Evolutionary conservation across 768 basidiomycete species (phyloP).

Genomic region (Mycena crocata): DNA sequence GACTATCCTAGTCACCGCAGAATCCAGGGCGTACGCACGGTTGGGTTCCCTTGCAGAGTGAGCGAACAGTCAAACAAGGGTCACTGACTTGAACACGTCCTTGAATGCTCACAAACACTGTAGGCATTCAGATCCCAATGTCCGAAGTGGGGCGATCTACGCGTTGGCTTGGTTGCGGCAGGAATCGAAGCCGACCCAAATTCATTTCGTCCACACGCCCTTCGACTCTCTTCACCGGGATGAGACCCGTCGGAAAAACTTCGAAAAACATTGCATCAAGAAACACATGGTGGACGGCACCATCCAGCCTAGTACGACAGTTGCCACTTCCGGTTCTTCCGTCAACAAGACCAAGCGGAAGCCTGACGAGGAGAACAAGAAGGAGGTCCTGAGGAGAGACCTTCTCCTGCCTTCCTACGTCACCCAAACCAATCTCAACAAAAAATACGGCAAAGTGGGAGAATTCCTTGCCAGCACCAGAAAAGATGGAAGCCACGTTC

Average conservation of each 20-base stretch:
- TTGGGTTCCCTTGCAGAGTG: not conserved
- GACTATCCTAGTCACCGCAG: not conserved
- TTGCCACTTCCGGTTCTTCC: too few species aligned
- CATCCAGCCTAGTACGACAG: too few species aligned
- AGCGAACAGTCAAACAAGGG: too few species aligned
- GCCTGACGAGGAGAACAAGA: too few species aligned
- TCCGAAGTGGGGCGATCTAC: not conserved
- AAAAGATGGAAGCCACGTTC: constrained; percentile 98
- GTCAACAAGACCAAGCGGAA: too few species aligned
- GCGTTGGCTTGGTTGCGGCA: not conserved
- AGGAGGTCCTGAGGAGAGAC: too few species aligned
- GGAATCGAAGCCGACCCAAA: not conserved
- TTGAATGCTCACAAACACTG: not conserved
- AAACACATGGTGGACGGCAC: too few species aligned
- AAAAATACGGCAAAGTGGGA: constrained; percentile 99
- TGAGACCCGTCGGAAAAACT: too few species aligned
- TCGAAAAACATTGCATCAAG: too few species aligned
- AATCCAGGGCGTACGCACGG: not conserved
- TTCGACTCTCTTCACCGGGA: too few species aligned
- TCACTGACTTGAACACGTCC: too few species aligned
- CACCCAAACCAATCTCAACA: constrained; percentile 91
- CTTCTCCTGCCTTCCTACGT: constrained; percentile 81
- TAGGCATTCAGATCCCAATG: not conserved
- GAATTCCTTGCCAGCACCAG: constrained; percentile 96
- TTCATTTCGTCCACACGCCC: too few species aligned